phyloP scores from a whole-genome alignment of 768 basidiomycete species.

The Mycena kentingensis region DNA sequence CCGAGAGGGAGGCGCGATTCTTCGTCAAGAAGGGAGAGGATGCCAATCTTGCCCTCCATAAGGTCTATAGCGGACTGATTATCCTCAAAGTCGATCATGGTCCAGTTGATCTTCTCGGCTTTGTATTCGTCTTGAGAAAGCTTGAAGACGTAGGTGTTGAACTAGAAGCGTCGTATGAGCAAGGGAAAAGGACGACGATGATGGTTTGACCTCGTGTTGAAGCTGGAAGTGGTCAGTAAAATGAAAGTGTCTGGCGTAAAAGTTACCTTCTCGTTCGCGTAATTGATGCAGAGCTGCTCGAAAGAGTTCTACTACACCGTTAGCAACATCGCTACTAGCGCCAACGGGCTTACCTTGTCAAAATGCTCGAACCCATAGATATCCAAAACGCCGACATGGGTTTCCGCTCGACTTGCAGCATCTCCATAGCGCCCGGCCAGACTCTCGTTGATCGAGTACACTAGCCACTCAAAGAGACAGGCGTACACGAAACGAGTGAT shows the following conservation, averaged over 20 bases:
- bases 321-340: not conserved
- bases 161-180: too few relatives aligned
- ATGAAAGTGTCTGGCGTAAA: too few relatives aligned
- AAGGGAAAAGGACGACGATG: too few relatives aligned
- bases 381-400: constrained; percentile 98
- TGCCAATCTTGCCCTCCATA: constrained; percentile 96
- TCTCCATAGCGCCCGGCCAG: constrained; percentile 91
- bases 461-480: constrained; percentile 98
- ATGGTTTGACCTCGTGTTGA: constrained; percentile 83
- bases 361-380: constrained; percentile 98
- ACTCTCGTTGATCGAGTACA: constrained; percentile 95
- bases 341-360: constrained; percentile 67
- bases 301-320: constrained; percentile 65
- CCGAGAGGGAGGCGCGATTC: constrained; percentile 96
- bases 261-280: constrained; percentile 99
- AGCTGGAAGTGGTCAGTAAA: too few relatives aligned
- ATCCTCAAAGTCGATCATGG: constrained; percentile 98
- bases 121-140: constrained; percentile 99
- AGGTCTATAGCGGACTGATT: constrained; percentile 99
- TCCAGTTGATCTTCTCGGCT: constrained; percentile 98
- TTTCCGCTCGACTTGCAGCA: constrained; percentile 87
- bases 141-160: constrained; percentile 99
- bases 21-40: constrained; percentile 92
- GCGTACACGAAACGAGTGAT: constrained; percentile 99
- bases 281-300: constrained; percentile 99